Conservation (phyloP, 2,329 filamentous ascomycete species). For the Colletotrichum lindemuthianum region DNA sequence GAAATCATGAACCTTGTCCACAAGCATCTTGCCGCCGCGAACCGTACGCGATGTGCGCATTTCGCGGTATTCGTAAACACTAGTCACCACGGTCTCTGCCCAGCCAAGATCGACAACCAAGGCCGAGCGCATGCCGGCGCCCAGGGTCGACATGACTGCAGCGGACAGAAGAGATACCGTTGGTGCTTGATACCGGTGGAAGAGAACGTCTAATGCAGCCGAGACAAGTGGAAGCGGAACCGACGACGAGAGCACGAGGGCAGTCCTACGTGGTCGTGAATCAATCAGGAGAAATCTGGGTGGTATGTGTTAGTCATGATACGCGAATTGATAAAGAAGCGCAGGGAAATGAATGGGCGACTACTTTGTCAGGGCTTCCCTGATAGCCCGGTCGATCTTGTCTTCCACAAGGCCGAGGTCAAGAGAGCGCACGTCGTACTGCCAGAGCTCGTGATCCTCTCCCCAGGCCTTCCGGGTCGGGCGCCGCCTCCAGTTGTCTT, state of each 20-base stretch:
- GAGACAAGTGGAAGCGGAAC: constrained; percentile 83
- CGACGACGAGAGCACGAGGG: constrained; percentile 80
- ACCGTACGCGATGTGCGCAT: constrained; percentile 76
- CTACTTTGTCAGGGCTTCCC: constrained; percentile 84
- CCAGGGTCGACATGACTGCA: constrained; percentile 77
- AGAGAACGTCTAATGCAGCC: constrained; percentile 79
- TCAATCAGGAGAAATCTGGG: constrained; percentile 73
- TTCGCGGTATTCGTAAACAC: constrained; percentile 90
- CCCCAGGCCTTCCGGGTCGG: constrained; percentile 67
- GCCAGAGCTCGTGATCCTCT: constrained; percentile 79
- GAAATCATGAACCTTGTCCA: constrained; percentile 74
- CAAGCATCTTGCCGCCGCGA: constrained; percentile 77
- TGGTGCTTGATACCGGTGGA: constrained; percentile 82
- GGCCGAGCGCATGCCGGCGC: constrained; percentile 86
- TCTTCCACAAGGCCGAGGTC: constrained; percentile 86
- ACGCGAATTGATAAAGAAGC: not conserved
- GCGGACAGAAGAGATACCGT: constrained; percentile 83
- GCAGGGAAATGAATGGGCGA: constrained; percentile 38
- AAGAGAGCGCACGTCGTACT: constrained; percentile 74
- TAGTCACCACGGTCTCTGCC: constrained; percentile 87
- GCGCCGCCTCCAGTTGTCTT: constrained; percentile 57
- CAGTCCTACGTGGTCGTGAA: constrained; percentile 77
- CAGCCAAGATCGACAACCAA: constrained; percentile 92
- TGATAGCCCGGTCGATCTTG: constrained; percentile 83
- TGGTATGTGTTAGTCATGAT: constrained; percentile 21